Evolutionary conservation across 768 basidiomycete genomes (phyloP), one percentile per base, ranked within the genome.

Genomic region (Mycena latifolia): DNA sequence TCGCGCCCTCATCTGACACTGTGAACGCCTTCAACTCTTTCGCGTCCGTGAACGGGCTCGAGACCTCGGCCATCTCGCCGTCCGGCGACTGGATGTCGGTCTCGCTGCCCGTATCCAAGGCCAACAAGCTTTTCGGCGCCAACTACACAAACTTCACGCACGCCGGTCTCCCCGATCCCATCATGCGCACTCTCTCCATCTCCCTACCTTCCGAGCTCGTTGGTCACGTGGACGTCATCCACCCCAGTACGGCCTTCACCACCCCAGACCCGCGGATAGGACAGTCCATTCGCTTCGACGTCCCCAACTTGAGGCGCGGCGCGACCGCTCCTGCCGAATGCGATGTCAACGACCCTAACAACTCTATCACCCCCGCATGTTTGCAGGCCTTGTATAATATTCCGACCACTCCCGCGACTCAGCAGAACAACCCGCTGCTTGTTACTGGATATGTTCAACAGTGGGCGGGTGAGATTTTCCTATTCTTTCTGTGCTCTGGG

Each of bases 301-400:
- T 41, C 39, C 25, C 48, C 50, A 45, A 41, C 27, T 41, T 1
- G 28, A 51, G 37, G 29, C 46, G 56, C 22, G 61, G 47, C 20
- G 55, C 46, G 25, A 63, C 65, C 0, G 67, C 69, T 6, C 70
- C 69, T 45, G 63, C 69, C 9, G 61, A 56, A 0, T 71, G 73
- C 50, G 61, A 58, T 27, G 39, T 29, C 48, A 65, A 28, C n/a
- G 17, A 53, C 22, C 58, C 65, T 8, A 50, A 53, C 33, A 52
- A 75, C 72, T 29, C 11, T 5, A 61, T 74, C 46, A 71, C 70
- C 29, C 73, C 73, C 27, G 63, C 70, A 14, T 74, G 73, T 54
- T 67, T 75, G 6, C 71, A 66, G 53, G 70, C 65, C 8, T 52
- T 75, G 24, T 75, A 75, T 59, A 71, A 67, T 24, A 72, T 75